Evolutionary conservation across 768 basidiomycete species (phyloP).

Genomic region (Mycena pura): DNA sequence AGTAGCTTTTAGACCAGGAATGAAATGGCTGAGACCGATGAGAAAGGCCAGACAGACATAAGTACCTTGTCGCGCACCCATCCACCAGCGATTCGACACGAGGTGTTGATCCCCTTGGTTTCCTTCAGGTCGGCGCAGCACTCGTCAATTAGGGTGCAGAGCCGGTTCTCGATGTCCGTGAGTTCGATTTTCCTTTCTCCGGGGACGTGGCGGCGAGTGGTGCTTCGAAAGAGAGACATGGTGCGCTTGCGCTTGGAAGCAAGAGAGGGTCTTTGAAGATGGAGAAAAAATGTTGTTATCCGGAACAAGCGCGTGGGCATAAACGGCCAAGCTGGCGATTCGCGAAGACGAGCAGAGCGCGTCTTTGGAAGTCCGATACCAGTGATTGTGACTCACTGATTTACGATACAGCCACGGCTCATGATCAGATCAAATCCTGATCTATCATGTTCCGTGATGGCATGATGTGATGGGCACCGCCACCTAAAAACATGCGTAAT

Average conservation of each 20-base stretch:
- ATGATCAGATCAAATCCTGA: no score
- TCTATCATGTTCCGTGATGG: no score
- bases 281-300: constrained; percentile 6
- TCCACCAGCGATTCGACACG: constrained; percentile 93
- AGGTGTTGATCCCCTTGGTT: constrained; percentile 59
- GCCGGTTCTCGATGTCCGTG: constrained; percentile 67
- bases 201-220: constrained; percentile 26
- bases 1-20: constrained; percentile 65
- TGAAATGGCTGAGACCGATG: constrained; percentile 10
- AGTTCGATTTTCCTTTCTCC: constrained; percentile 55
- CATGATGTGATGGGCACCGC: no score
- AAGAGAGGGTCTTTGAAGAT: neutral
- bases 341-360: no score
- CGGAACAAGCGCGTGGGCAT: constrained; percentile 6
- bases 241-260: neutral
- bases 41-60: constrained; percentile 21
- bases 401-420: no score
- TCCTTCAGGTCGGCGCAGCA: constrained; percentile 66
- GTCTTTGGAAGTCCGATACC: no score
- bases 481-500: no score
- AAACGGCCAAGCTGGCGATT: no score
- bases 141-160: constrained; percentile 83
- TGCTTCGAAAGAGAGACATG: constrained; percentile 12
- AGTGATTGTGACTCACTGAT: no score
- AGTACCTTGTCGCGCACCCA: constrained; percentile 98